Conservation (phyloP, 345 rosid genomes). For the rapeseed (Brassica napus) region DNA sequence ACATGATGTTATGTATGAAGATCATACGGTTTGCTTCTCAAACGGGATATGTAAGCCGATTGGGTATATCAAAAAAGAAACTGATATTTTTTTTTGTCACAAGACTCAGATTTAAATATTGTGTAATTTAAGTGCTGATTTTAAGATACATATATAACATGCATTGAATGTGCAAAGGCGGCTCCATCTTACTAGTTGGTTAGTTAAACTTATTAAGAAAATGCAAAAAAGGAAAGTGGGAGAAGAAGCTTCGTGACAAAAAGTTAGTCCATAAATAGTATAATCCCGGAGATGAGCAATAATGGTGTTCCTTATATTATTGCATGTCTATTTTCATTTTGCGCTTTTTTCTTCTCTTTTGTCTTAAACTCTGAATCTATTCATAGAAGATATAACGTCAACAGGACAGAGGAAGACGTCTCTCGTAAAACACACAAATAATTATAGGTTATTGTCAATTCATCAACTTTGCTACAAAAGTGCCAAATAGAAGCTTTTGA, state of each 20-base stretch:
- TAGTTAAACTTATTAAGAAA: constrained; percentile 16
- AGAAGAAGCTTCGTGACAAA: constrained; percentile 4
- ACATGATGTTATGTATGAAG: constrained; percentile 7
- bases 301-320: constrained; percentile 34
- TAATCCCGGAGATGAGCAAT: constrained; percentile 30
- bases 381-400: not conserved
- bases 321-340: constrained; percentile 41
- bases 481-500: constrained; percentile 22
- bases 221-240: constrained; percentile 18
- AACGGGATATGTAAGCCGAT: not conserved
- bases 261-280: constrained; percentile 22
- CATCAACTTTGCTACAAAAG: not conserved
- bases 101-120: too few relatives aligned
- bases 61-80: too few relatives aligned
- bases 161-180: not conserved
- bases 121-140: not conserved
- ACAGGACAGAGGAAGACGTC: constrained; percentile 19
- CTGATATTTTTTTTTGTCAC: too few relatives aligned
- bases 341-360: constrained; percentile 17
- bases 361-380: constrained; percentile 27
- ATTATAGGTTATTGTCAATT: not conserved
- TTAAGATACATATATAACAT: not conserved
- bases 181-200: constrained; percentile 21
- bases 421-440: constrained; percentile 15
- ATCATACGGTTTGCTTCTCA: not conserved